Conservation (phyloP, 83 land plant genomes). For the Picea engelmannii region DNA sequence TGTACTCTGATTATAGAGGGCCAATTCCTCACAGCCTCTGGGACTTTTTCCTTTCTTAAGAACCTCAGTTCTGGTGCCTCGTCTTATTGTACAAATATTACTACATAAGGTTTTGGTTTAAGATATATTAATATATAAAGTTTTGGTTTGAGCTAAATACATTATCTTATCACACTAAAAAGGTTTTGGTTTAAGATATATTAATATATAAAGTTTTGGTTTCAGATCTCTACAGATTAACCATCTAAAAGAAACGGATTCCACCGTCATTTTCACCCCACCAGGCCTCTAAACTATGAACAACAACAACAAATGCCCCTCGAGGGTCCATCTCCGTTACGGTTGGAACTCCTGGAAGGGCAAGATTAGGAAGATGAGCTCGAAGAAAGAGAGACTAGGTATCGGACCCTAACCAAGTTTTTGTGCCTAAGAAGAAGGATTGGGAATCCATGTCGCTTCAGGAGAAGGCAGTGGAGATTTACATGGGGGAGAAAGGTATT, state of each 20-base stretch:
- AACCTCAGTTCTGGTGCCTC: too few species aligned
- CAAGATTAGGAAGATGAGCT: conserved; percentile 13
- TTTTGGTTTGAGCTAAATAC: too few species aligned
- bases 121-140: too few species aligned
- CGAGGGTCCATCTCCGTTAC: neutral
- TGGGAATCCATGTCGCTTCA: conserved; percentile 79
- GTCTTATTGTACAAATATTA: too few species aligned
- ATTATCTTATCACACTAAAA: too few species aligned
- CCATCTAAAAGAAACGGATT: neutral
- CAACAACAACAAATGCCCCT: neutral
- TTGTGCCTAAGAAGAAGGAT: conserved; percentile 41
- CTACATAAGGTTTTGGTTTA: too few species aligned
- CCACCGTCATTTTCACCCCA: neutral
- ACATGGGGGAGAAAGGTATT: conserved; percentile 92
- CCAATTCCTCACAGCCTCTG: too few species aligned
- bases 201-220: too few species aligned
- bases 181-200: too few species aligned
- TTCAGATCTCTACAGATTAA: too few species aligned
- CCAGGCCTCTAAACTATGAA: neutral
- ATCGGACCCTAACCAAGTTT: neutral
- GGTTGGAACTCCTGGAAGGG: conserved; percentile 10
- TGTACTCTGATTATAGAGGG: too few species aligned
- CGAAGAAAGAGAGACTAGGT: conserved; percentile 11
- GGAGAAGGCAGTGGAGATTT: conserved; percentile 76
- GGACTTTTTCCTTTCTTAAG: too few species aligned